Base-by-base conservation (phyloP, 768 basidiomycete species). In the Tephrocybe sp. region DNA sequence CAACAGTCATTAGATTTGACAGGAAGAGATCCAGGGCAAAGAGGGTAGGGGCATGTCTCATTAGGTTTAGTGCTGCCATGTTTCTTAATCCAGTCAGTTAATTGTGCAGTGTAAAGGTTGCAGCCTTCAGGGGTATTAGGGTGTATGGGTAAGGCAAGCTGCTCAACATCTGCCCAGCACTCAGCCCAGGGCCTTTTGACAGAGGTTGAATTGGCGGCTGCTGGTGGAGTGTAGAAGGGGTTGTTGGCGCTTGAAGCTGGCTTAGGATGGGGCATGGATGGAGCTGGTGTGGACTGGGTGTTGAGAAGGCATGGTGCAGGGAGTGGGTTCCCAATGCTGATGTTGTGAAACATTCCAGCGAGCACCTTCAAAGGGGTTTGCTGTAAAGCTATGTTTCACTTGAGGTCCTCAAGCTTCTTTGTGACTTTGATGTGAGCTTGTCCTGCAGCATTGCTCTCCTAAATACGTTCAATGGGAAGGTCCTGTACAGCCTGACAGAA, bases 1-100 rank as follows among this genome's bases (percentile, higher is more conserved):
- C 58, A 65, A 45, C 67, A 66, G 33, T 65, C 60, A 0, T 56
- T 50, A 2, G 54, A 53, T 0, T 37, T 55, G 4, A 66, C 51
- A 2, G 60, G 50, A 48, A 14, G 25, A 1, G 63, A 55, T 5
- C 66, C 65, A 0, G 63, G 65, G 0, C 40, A 48, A 0, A 66
- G 58, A 1, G 66, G 65, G 48, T 60, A 60, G 0, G 60, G 65
- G 3, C 57, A 54, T 2, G 14, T 12, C 12, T 51, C 42, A 25
- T 37, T 51, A 2, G 43, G 32, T 8, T 26, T 12, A 1, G 5
- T 4, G 8, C 2, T 25, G n/a, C 48, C 40, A 18, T 32, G 3
- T 4, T 42, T 41, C 15, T 4, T 14, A 8, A 21, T 20, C 45
- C 45, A 53, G 9, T 34, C 39, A 0, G 3, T 26, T 9, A 53